phyloP scores from a whole-genome alignment of 345 rosid species.

The Draba incana region DNA sequence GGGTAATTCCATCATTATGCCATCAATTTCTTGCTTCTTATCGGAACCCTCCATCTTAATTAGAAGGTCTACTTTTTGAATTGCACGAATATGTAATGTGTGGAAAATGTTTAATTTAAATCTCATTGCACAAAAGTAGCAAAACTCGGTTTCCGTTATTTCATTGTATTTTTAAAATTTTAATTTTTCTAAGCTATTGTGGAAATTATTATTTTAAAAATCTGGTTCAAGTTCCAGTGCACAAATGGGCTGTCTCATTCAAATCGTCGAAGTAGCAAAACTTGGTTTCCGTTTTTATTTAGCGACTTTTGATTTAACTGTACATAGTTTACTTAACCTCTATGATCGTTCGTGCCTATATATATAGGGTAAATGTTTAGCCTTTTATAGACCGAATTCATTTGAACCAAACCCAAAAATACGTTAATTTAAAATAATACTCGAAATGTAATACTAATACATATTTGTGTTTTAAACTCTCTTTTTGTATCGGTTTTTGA shows the following conservation, averaged over 20 bases:
- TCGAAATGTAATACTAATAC: background rate
- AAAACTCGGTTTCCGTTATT: conserved; percentile 38
- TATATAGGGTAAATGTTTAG: background rate
- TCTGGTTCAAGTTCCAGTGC: conserved; percentile 45
- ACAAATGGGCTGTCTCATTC: conserved; percentile 36
- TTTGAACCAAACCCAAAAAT: background rate
- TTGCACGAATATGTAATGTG: too few species aligned
- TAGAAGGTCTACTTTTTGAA: conserved; percentile 16
- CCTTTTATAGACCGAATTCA: background rate
- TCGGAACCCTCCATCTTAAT: background rate
- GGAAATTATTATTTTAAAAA: background rate
- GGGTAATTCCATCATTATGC: background rate
- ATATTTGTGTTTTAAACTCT: background rate
- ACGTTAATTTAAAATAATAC: background rate
- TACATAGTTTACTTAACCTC: conserved; percentile 7
- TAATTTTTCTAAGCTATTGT: conserved; percentile 19
- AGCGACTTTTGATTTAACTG: conserved; percentile 12
- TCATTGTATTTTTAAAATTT: background rate
- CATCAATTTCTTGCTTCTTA: background rate
- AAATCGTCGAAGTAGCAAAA: conserved; percentile 32
- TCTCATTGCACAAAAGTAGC: conserved; percentile 38
- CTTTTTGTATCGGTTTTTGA: too few species aligned
- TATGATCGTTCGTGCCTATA: background rate
- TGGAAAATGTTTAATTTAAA: too few species aligned
- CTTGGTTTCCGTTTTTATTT: conserved; percentile 37